Evolutionary conservation across 257 asterid species (phyloP), one percentile per base, ranked within the genome.

Genomic region (Petunia axillaris): DNA sequence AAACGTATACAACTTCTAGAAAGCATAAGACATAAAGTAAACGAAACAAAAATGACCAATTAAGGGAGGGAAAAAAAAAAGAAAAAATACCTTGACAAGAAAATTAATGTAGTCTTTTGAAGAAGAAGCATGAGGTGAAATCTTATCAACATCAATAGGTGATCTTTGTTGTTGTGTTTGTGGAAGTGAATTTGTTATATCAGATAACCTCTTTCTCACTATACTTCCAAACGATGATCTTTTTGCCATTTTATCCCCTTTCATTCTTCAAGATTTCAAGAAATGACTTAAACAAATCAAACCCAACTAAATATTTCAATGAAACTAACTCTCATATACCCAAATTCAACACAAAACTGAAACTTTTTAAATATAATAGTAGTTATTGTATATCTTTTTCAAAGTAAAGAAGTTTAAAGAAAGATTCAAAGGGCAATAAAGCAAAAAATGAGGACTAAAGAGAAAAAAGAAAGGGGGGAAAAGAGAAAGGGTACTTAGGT

Each of bases 201-300:
- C 98, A 25, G 98, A 91, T 53, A 94, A 88, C 85, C 89, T 89
- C 87, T 84, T 89, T 64, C 93, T 89, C 83, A 94, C 84, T 79
- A 88, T 88, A 80, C 76, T 89, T 36, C 97, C 98, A 66, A 92
- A 89, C 79, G 97, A 92, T 37, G 95, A 90, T 83, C 93, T 84
- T 82, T 86, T 94, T 14, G 89, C 93, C 95, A 89, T 85, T 87
- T 66, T 88, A 63, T 87, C 89, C 76, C 88, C 97, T 89, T 89
- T 91, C 96, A 92, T 89, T 53, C 57, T 87, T 43, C 64, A 64
- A 74, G 16, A 50, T 15, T 36, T 75, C 62, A 75, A 75, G 64
- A 52, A 65, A 39, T 65, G 52, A 10, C 16, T 38, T 38, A 5
- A 65, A 13, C 25, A 65, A 44, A 13, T 52, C 15, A 52, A 52